Evolutionary conservation across 768 basidiomycete genomes (phyloP).

Genomic region (Collybiopsis confluens): DNA sequence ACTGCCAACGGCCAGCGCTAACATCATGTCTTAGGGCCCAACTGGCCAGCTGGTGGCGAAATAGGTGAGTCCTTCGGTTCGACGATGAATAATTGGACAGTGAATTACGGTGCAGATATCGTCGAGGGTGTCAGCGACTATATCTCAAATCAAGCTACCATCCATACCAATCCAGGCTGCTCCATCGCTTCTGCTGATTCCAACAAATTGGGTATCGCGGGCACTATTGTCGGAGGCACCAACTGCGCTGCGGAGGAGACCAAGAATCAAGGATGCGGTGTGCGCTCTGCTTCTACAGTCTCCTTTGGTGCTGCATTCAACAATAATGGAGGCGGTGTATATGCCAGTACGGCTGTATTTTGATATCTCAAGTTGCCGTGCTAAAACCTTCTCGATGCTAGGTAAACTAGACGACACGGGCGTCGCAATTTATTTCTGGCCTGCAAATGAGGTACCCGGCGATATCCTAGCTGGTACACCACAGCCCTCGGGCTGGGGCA

Average conservation of each 20-base stretch:
- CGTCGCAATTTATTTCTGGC: constrained; percentile 81
- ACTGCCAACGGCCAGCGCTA: not conserved
- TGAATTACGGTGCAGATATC: constrained; percentile 42
- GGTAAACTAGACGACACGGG: constrained; percentile 77
- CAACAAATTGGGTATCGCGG: constrained; percentile 50
- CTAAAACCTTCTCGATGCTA: constrained; percentile 20
- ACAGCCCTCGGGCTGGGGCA: constrained; percentile 68
- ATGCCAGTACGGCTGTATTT: constrained; percentile 63
- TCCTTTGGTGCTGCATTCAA: constrained; percentile 90
- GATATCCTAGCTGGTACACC: constrained; percentile 78
- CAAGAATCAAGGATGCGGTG: constrained; percentile 78
- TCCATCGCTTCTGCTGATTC: constrained; percentile 46
- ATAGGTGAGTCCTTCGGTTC: constrained; percentile 33
- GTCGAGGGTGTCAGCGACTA: constrained; percentile 81
- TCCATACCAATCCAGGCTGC: constrained; percentile 77
- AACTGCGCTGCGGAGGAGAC: constrained; percentile 71
- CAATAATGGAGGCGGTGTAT: constrained; percentile 79
- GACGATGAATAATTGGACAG: no score
- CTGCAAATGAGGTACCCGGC: constrained; percentile 62
- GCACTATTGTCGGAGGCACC: constrained; percentile 62
- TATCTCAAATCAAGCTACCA: constrained; percentile 67
- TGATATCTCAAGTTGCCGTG: not conserved
- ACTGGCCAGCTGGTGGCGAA: constrained; percentile 67
- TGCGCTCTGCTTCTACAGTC: constrained; percentile 52
- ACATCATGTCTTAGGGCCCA: constrained; percentile 37